Percentiles rank a stretch among this genome's conserved stretches.
Conservation (phyloP, 139 green algal genomes). For the Volvox reticuliferus region DNA sequence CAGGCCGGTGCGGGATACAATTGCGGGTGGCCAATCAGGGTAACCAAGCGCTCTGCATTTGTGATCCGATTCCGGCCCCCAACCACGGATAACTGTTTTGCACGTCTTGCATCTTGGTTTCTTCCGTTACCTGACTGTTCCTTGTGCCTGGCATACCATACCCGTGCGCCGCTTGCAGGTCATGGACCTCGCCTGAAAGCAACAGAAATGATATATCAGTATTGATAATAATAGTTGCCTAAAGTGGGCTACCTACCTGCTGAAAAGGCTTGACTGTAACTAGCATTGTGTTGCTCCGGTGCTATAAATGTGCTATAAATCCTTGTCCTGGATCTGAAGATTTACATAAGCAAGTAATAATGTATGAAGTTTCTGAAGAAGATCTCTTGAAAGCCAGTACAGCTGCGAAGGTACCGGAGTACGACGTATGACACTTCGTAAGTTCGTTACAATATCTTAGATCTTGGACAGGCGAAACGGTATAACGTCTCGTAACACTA, state of each 20-base stretch:
- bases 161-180: background rate
- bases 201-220: background rate
- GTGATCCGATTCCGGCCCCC: no score
- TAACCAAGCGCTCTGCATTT: no score
- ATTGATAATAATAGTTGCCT: background rate
- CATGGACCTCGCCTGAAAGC: background rate
- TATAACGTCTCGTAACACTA: no score
- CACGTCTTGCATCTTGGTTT: no score
- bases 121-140: background rate
- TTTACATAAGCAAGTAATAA: no score
- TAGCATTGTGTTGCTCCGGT: background rate
- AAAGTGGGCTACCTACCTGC: background rate
- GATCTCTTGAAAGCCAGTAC: background rate
- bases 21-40: no score
- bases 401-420: background rate
- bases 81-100: no score
- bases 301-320: background rate
- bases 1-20: no score
- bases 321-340: background rate
- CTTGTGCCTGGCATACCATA: conserved; percentile 21
- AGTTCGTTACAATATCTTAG: background rate
- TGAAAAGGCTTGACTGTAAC: background rate
- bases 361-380: no score
- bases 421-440: background rate
- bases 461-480: no score